Percentiles rank a stretch among this genome's conserved stretches.
Evolutionary conservation across 352 stramenopile species (phyloP).

Genomic region (Phytopythium kandeliae): DNA sequence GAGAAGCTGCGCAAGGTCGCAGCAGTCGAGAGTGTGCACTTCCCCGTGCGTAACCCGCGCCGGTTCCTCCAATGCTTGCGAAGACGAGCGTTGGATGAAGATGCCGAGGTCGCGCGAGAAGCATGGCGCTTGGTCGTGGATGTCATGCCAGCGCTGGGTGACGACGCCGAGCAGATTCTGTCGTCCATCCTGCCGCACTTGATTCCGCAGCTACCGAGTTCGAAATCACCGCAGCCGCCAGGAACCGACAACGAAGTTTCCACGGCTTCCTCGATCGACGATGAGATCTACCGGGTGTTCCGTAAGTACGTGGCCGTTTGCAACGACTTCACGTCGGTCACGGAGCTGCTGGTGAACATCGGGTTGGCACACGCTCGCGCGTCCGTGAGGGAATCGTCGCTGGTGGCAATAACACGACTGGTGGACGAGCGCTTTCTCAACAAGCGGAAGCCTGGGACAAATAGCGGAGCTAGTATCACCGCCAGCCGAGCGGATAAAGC

Average conservation of each 20-base stretch:
- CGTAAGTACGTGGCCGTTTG: conserved; percentile 51
- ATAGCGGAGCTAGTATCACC: conserved; percentile 7
- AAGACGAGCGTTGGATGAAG: conserved; percentile 42
- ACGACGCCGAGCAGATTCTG: conserved; percentile 62
- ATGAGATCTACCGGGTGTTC: conserved; percentile 62
- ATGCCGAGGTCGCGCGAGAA: conserved; percentile 39
- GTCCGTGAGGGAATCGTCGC: conserved; percentile 38
- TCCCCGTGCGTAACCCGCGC: conserved; percentile 65
- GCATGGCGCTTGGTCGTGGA: conserved; percentile 57
- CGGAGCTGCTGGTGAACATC: conserved; percentile 57
- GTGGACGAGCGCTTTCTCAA: conserved; percentile 48
- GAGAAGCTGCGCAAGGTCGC: conserved; percentile 64
- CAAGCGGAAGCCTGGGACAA: conserved; percentile 7
- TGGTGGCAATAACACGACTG: conserved; percentile 39
- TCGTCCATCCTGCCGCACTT: conserved; percentile 66
- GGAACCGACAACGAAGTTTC: not conserved
- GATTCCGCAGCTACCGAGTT: conserved; percentile 29
- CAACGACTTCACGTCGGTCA: conserved; percentile 52
- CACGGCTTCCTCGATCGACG: conserved; percentile 4
- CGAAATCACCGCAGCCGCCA: not conserved
- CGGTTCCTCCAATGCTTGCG: conserved; percentile 70
- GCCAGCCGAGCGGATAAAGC: conserved; percentile 33
- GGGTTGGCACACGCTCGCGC: conserved; percentile 37
- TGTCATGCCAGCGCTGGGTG: conserved; percentile 54
- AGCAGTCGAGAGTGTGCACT: conserved; percentile 49